phyloP scores from a whole-genome alignment of 495 filamentous ascomycete species.

The Pseudevernia furfuracea region DNA sequence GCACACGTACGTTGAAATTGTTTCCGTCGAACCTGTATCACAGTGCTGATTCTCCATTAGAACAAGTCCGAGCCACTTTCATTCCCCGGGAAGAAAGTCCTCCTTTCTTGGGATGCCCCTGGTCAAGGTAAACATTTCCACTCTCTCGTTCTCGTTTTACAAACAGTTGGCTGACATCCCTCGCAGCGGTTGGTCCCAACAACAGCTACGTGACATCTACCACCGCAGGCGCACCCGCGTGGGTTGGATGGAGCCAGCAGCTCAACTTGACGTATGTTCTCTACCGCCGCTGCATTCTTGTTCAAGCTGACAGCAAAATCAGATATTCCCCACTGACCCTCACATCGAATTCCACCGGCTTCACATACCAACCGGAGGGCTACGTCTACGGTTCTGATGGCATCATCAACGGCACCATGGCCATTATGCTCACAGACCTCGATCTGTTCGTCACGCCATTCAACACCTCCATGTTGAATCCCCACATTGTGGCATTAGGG shows the following conservation, averaged over 20 bases:
- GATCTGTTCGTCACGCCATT: conserved; percentile 66
- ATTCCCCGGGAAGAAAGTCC: conserved; percentile 65
- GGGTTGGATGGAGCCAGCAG: conserved; percentile 74
- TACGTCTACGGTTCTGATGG: conserved; percentile 58
- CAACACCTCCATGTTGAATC: conserved; percentile 65
- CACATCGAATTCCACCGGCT: conserved; percentile 47
- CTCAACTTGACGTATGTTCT: conserved; percentile 69
- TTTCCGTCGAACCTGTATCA: too few species aligned
- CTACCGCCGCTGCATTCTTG: not conserved
- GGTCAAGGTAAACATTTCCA: conserved; percentile 36
- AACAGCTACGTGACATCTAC: conserved; percentile 67
- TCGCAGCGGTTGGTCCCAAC: conserved; percentile 60
- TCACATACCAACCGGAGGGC: conserved; percentile 60
- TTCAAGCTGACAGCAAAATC: not conserved
- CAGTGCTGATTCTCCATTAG: not conserved
- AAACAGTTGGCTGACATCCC: not conserved
- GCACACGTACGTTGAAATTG: conserved; percentile 31
- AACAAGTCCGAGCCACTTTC: conserved; percentile 63
- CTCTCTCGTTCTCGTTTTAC: not conserved
- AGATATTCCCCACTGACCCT: conserved; percentile 58
- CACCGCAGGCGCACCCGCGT: conserved; percentile 50
- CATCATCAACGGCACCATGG: conserved; percentile 71
- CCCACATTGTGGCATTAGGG: conserved; percentile 66
- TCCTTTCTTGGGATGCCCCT: conserved; percentile 63
- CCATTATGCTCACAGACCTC: conserved; percentile 65